Percentiles rank a stretch among this genome's conserved stretches.
These are phyloP conservation scores for Claviceps cyperi DNA, from an alignment of 2,329 filamentous ascomycete species.

Conservation along the genomic window DNA sequence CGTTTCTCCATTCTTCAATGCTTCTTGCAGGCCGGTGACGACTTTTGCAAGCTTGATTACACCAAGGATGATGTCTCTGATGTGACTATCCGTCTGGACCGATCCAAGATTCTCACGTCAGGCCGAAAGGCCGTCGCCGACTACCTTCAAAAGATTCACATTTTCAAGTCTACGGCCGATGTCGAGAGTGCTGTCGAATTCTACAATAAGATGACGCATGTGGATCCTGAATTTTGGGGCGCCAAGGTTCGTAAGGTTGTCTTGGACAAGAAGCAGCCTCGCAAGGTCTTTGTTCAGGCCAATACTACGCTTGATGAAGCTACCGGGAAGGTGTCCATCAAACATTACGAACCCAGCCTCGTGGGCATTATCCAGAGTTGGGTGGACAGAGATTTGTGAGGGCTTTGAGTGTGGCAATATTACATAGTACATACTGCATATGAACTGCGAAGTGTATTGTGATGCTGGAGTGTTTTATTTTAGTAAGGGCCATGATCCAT, in stretches of 20 bases:
- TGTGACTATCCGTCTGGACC: conserved; percentile 68
- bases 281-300: conserved; percentile 86
- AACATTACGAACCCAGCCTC: conserved; percentile 72
- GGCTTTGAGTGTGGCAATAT: background rate
- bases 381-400: conserved; percentile 43
- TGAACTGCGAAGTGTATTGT: too few species aligned
- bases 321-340: conserved; percentile 57
- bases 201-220: conserved; percentile 71
- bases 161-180: conserved; percentile 86
- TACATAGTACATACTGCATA: background rate
- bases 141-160: conserved; percentile 80
- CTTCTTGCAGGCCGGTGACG: conserved; percentile 72
- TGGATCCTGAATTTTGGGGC: conserved; percentile 72
- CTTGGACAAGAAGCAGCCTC: conserved; percentile 62
- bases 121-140: conserved; percentile 74
- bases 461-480: too few species aligned
- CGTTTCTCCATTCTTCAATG: conserved; percentile 77
- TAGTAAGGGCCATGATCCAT: too few species aligned
- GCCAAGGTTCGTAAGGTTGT: conserved; percentile 64
- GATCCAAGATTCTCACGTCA: conserved; percentile 69
- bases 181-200: conserved; percentile 61
- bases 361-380: conserved; percentile 77
- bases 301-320: conserved; percentile 63
- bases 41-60: conserved; percentile 74
- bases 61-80: conserved; percentile 61